These are phyloP conservation scores for Aspergillus fumigatus DNA, from an alignment of 2,329 filamentous ascomycete species.

Conservation along the genomic window DNA sequence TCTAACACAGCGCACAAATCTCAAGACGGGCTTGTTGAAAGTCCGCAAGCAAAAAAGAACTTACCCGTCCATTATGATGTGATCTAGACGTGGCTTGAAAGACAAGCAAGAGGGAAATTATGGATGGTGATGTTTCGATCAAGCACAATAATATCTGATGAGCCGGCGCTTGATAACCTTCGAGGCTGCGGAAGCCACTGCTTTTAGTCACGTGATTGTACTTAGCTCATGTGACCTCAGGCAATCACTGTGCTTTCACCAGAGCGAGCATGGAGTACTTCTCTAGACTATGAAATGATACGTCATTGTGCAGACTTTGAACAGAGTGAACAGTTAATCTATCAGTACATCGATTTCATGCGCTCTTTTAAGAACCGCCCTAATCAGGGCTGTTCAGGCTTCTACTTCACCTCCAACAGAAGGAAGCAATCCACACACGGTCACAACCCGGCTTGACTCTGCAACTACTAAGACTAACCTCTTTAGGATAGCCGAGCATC, in stretches of 20 bases:
- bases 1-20: constrained; percentile 5
- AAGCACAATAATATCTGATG: not conserved
- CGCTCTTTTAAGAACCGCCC: no score
- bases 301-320: no score
- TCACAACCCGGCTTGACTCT: not conserved
- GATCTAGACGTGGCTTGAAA: constrained; percentile 2
- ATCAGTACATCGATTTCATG: no score
- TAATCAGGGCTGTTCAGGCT: no score
- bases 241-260: no score
- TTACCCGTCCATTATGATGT: constrained; percentile 36
- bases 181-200: constrained; percentile 9
- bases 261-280: no score
- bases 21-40: not conserved
- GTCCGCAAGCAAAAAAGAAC: constrained; percentile 2
- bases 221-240: constrained; percentile 3
- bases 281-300: no score
- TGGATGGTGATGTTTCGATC: not conserved
- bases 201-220: constrained; percentile 3
- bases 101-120: constrained; percentile 5
- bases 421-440: not conserved
- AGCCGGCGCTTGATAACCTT: not conserved
- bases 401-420: not conserved
- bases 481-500: constrained; percentile 1
- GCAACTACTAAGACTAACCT: not conserved
- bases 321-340: no score